A percentile compares a stretch with the other conserved stretches of the same genome.
Evolutionary conservation across 2,329 filamentous ascomycete genomes (phyloP).

Genomic region (Nemania sp.): DNA sequence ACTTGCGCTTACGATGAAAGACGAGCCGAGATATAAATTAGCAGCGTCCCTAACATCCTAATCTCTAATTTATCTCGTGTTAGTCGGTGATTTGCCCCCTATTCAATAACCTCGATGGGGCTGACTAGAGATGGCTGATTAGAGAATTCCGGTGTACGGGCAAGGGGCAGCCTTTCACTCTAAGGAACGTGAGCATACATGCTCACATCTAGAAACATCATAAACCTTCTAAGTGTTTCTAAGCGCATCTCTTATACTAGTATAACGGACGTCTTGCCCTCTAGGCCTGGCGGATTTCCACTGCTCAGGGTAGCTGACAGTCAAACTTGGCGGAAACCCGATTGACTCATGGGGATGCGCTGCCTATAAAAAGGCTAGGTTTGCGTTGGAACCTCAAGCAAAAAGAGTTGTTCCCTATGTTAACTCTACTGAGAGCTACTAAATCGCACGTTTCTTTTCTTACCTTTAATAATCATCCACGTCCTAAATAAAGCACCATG

Average conservation of each 20-base stretch:
- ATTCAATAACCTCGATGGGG: not conserved
- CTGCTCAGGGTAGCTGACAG: not conserved
- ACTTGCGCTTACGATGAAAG: not conserved
- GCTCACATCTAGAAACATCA: not conserved
- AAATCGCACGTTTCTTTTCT: not conserved
- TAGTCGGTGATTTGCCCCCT: not conserved
- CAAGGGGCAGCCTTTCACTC: not conserved
- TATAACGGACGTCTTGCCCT: not conserved
- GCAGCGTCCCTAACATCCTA: not conserved
- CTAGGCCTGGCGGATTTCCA: not conserved
- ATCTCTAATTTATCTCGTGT: not conserved
- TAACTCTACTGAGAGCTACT: not conserved
- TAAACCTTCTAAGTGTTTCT: not conserved
- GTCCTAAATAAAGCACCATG: slow-evolving; percentile 18
- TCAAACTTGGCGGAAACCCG: not conserved
- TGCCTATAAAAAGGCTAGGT: not conserved
- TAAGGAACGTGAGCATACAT: not conserved
- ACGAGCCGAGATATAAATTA: not conserved
- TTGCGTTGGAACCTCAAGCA: not conserved
- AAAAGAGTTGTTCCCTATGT: not conserved
- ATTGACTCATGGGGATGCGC: not conserved
- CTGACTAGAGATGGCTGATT: not conserved
- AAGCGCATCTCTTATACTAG: not conserved
- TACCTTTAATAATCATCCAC: not conserved
- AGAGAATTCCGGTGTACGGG: not conserved